These are phyloP conservation scores for Leccinum disarticulatum DNA, from an alignment of 768 basidiomycete species.

Conservation along the genomic window DNA sequence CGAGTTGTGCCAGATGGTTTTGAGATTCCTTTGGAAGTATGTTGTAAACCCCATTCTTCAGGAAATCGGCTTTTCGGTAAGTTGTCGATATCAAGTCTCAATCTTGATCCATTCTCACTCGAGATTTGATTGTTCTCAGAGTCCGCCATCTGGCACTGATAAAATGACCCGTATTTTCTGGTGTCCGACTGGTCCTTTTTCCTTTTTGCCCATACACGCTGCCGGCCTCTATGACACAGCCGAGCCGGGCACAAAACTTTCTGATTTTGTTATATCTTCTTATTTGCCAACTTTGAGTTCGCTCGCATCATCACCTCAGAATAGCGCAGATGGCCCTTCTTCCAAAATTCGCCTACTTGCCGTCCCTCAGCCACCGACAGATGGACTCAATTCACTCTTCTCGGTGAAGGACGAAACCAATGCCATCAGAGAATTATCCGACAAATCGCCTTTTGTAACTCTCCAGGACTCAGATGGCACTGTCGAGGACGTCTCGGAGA, in stretches of 20 bases:
- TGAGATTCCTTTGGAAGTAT: neutral
- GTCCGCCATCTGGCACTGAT: neutral
- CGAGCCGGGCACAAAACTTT: neutral
- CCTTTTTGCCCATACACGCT: neutral
- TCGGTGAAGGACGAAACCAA: neutral
- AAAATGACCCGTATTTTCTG: neutral
- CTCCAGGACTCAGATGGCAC: neutral
- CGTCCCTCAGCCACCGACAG: neutral
- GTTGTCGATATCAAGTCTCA: neutral
- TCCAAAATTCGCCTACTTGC: neutral
- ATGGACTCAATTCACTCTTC: neutral
- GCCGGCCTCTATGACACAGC: neutral
- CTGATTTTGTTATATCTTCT: neutral
- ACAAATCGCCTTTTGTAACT: neutral
- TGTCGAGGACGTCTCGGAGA: neutral
- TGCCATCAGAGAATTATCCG: neutral
- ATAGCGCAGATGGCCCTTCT: accelerated
- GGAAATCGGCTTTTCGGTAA: neutral
- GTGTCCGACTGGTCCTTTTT: neutral
- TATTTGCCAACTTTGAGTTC: neutral
- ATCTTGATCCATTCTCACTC: neutral
- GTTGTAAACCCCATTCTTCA: neutral
- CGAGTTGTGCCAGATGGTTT: neutral
- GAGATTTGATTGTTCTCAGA: neutral
- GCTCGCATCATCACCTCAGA: neutral